phyloP scores from a whole-genome alignment of 371 early-diverging fungal species.

The Mortierella sp. region DNA sequence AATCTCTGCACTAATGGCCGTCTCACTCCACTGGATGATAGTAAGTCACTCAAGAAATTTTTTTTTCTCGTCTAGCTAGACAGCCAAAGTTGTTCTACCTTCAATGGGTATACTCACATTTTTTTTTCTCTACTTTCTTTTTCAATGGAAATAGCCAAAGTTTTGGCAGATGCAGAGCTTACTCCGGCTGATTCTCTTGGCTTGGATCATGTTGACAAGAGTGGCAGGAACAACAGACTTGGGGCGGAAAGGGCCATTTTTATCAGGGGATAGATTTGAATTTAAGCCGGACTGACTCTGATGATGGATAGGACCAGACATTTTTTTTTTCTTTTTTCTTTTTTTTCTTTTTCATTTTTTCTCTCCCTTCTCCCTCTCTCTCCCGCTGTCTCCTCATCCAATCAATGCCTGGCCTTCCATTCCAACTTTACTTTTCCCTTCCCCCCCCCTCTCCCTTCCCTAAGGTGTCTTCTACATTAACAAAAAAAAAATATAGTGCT shows the following conservation, averaged over 20 bases:
- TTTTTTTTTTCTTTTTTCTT: no score
- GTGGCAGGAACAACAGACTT: conserved; percentile 58
- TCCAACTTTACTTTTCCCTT: no score
- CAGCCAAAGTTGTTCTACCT: no score
- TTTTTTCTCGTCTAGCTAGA: no score
- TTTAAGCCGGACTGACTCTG: background rate
- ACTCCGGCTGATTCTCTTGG: conserved; percentile 69
- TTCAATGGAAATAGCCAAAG: conserved; percentile 33
- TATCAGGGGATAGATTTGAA: conserved; percentile 58
- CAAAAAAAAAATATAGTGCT: no score
- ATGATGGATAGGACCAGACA: background rate
- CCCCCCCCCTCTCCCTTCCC: no score
- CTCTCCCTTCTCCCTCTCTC: no score
- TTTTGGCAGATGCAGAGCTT: conserved; percentile 59
- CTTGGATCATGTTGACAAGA: conserved; percentile 77
- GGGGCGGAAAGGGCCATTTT: conserved; percentile 63
- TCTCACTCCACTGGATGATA: background rate
- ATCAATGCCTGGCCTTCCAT: no score
- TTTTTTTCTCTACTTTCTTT: background rate
- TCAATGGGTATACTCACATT: no score
- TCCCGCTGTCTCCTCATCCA: no score
- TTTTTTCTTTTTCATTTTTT: no score
- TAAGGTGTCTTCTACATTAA: no score
- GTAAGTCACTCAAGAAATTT: background rate
- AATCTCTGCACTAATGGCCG: conserved; percentile 45